Evolutionary conservation across 495 filamentous ascomycete genomes (phyloP).

Genomic region (Echria macrotheca): DNA sequence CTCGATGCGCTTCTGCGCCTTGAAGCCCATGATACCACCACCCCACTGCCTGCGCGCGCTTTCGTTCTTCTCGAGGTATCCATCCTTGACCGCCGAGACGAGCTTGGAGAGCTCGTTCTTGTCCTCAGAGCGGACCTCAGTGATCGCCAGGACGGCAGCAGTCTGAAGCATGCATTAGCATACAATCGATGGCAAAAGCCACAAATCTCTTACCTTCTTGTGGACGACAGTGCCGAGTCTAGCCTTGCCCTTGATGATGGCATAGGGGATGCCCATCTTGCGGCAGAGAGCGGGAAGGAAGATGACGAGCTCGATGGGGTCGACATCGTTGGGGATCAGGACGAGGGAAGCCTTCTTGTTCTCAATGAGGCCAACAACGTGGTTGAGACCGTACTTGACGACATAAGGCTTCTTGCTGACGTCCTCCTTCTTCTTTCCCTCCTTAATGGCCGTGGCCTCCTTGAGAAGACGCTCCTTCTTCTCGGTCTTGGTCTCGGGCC

Average conservation of each 20-base stretch:
- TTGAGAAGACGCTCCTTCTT: slow-evolving; percentile 99
- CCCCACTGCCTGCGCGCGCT: slow-evolving; percentile 92
- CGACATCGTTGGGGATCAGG: slow-evolving; percentile 98
- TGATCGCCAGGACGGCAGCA: slow-evolving; percentile 89
- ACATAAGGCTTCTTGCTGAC: slow-evolving; percentile 99
- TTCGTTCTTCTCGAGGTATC: slow-evolving; percentile 93
- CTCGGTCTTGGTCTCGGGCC: slow-evolving; percentile 96
- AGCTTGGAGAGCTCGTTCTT: slow-evolving; percentile 96
- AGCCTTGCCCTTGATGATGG: slow-evolving; percentile 99
- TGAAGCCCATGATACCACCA: slow-evolving; percentile 98
- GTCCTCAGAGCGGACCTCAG: slow-evolving; percentile 95
- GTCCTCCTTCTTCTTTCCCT: slow-evolving; percentile 99
- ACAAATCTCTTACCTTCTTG: slow-evolving; percentile 92
- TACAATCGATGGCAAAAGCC: too few species aligned
- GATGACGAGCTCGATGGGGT: slow-evolving; percentile 98
- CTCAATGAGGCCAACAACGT: slow-evolving; percentile 98
- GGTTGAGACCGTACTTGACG: slow-evolving; percentile 99
- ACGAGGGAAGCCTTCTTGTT: slow-evolving; percentile 99
- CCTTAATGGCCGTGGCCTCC: slow-evolving; percentile 93
- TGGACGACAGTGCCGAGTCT: slow-evolving; percentile 97
- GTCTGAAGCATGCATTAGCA: too few species aligned
- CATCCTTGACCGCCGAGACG: slow-evolving; percentile 93
- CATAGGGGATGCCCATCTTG: slow-evolving; percentile 99
- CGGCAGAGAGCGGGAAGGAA: slow-evolving; percentile 98
- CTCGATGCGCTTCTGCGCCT: slow-evolving; percentile 86